Conservation (phyloP, 805 yeast genomes). For the Nakazawaea pomicola region DNA sequence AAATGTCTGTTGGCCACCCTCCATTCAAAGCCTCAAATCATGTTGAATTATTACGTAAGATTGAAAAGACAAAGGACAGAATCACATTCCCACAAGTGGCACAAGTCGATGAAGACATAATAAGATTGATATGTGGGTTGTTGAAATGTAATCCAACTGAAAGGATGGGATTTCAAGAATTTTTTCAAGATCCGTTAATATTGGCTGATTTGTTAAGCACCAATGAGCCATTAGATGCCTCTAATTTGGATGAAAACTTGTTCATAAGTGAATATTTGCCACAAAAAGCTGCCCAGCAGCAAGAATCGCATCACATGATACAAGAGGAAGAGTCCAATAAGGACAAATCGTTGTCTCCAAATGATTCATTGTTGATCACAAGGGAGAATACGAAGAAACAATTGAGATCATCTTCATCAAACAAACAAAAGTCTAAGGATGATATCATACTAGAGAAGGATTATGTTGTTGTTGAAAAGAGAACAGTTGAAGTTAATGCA, state of each 20-base stretch:
- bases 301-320: no score
- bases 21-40: slow-evolving; percentile 95
- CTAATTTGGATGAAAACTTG: slow-evolving; percentile 69
- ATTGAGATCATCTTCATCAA: background rate
- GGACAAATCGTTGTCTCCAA: slow-evolving; percentile 14
- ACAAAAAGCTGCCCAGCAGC: slow-evolving; percentile 12
- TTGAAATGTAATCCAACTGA: slow-evolving; percentile 82
- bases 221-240: slow-evolving; percentile 58
- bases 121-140: slow-evolving; percentile 66
- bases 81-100: slow-evolving; percentile 72
- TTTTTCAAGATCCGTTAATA: slow-evolving; percentile 71
- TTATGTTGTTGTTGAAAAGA: slow-evolving; percentile 91
- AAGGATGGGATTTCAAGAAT: slow-evolving; percentile 83
- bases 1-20: slow-evolving; percentile 94
- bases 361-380: slow-evolving; percentile 16
- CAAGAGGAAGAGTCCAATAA: slow-evolving; percentile 1
- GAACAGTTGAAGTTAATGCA: slow-evolving; percentile 92
- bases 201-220: slow-evolving; percentile 44
- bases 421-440: slow-evolving; percentile 15
- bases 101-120: slow-evolving; percentile 59
- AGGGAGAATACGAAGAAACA: background rate
- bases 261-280: slow-evolving; percentile 75
- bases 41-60: slow-evolving; percentile 80
- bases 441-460: slow-evolving; percentile 68
- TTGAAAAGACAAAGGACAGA: slow-evolving; percentile 74